These are phyloP conservation scores for Austropuccinia psidii DNA, from an alignment of 1,284 basidiomycete genomes.

Conservation along the genomic window DNA sequence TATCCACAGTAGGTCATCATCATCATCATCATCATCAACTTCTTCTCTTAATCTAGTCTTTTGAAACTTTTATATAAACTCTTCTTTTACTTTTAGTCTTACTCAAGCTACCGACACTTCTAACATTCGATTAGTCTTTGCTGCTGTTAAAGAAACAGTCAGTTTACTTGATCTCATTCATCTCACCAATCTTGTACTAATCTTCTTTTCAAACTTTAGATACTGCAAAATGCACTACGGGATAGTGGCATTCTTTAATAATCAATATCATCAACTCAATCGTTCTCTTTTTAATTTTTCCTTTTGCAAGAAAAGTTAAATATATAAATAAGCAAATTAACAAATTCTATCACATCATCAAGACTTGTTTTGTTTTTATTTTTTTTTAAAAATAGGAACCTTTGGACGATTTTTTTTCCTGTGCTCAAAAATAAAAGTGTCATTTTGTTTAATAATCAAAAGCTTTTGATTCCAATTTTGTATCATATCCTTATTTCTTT, in stretches of 20 bases:
- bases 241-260: conserved; percentile 65
- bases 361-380: too few relatives aligned
- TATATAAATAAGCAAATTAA: too few relatives aligned
- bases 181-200: background rate
- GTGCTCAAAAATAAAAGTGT: too few relatives aligned
- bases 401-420: too few relatives aligned
- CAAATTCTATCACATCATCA: too few relatives aligned
- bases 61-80: background rate
- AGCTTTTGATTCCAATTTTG: too few relatives aligned
- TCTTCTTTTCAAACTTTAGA: conserved; percentile 46
- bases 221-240: conserved; percentile 75
- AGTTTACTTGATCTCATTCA: background rate
- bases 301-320: too few relatives aligned
- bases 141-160: conserved; percentile 85
- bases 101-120: conserved; percentile 58
- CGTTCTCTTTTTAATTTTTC: too few relatives aligned
- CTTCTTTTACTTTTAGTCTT: conserved; percentile 46
- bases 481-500: too few relatives aligned
- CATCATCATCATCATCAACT: background rate
- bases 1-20: conserved; percentile 62
- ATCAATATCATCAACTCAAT: background rate
- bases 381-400: too few relatives aligned
- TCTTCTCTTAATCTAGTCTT: background rate
- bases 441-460: too few relatives aligned
- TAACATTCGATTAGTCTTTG: conserved; percentile 79